These are phyloP conservation scores for Endothia cerciana DNA, from an alignment of 2,329 filamentous ascomycete genomes.

Conservation along the genomic window DNA sequence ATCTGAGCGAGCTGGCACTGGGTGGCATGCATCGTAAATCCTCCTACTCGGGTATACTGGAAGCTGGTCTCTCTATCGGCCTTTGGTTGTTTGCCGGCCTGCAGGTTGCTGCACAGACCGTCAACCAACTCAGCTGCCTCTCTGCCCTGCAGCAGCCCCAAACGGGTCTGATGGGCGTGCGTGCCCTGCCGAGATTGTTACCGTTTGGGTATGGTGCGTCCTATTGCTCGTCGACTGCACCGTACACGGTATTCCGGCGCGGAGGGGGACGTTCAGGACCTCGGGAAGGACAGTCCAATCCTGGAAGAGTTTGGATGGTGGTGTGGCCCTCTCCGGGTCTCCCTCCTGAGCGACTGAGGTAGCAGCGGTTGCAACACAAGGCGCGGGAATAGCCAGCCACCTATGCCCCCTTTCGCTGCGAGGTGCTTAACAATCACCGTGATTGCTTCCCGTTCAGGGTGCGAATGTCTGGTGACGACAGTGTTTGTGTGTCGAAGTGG, in stretches of 20 bases:
- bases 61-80: neutral
- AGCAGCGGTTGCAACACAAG: slow-evolving; percentile 7
- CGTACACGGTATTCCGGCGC: neutral
- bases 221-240: no score
- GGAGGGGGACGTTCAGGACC: neutral
- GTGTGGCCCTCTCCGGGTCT: slow-evolving; percentile 1
- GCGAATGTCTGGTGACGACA: neutral
- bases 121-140: slow-evolving; percentile 17
- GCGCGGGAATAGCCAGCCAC: neutral
- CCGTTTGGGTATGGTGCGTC: neutral
- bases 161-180: slow-evolving; percentile 3
- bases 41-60: no score
- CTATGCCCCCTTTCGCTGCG: neutral
- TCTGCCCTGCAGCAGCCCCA: slow-evolving; percentile 24
- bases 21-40: no score
- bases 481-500: slow-evolving; percentile 5
- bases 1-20: no score
- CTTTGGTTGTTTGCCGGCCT: slow-evolving; percentile 19
- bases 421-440: no score
- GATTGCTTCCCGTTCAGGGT: neutral
- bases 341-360: slow-evolving; percentile 6
- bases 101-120: neutral
- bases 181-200: neutral
- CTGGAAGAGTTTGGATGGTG: neutral
- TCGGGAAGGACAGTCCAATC: slow-evolving; percentile 4